Conservation (phyloP, 1,284 basidiomycete genomes). For the Uromyces viciae-fabae region DNA sequence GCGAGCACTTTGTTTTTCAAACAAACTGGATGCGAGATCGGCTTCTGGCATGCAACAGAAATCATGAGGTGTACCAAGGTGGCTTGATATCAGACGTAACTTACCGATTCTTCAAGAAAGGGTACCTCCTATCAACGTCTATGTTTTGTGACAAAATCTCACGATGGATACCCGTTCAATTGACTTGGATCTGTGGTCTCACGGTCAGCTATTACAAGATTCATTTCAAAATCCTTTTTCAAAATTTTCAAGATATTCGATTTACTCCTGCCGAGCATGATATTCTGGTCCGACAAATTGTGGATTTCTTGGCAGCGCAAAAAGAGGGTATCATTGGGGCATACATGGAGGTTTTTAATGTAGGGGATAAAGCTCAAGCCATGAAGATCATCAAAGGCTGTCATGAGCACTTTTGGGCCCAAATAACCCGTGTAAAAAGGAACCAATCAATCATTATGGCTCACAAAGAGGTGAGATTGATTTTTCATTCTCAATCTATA, state of each 20-base stretch:
- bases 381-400: background rate
- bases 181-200: background rate
- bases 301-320: conserved; percentile 13
- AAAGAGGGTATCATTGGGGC: background rate
- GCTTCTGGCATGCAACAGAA: background rate
- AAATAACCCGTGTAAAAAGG: background rate
- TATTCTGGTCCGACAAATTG: background rate
- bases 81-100: conserved; percentile 2
- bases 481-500: background rate
- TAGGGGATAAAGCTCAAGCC: background rate
- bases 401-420: conserved; percentile 13
- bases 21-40: background rate
- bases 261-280: background rate
- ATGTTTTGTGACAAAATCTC: background rate
- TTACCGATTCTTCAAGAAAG: conserved; percentile 12
- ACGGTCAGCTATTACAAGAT: background rate
- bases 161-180: conserved; percentile 9
- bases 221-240: conserved; percentile 6
- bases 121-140: conserved; percentile 13
- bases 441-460: background rate
- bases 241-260: background rate
- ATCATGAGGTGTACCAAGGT: background rate
- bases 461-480: background rate
- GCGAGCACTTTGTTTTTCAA: conserved; percentile 13
- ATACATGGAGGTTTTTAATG: conserved; percentile 6